These are phyloP conservation scores for Ophiocordyceps australis DNA, from an alignment of 2,329 filamentous ascomycete genomes.

Conservation along the genomic window DNA sequence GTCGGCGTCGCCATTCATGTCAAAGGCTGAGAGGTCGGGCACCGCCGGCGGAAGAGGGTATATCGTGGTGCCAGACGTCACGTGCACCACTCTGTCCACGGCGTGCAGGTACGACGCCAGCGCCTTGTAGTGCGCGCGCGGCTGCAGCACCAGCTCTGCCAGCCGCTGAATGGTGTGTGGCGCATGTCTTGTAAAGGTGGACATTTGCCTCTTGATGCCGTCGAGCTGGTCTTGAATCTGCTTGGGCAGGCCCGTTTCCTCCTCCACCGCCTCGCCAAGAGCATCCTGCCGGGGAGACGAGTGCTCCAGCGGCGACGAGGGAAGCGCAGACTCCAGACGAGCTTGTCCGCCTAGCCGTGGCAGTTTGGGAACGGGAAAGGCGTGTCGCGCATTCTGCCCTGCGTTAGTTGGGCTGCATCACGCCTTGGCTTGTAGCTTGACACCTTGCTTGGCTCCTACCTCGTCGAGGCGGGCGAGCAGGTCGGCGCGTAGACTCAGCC, in stretches of 20 bases:
- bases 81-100: constrained; percentile 75
- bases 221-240: constrained; percentile 44
- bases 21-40: constrained; percentile 35
- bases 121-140: constrained; percentile 62
- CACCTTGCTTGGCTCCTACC: constrained; percentile 13
- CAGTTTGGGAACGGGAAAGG: constrained; percentile 54
- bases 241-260: constrained; percentile 35
- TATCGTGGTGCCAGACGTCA: constrained; percentile 62
- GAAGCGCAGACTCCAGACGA: constrained; percentile 24
- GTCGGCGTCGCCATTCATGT: constrained; percentile 42
- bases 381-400: constrained; percentile 50
- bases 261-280: constrained; percentile 46
- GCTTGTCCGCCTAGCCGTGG: constrained; percentile 23
- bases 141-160: constrained; percentile 65
- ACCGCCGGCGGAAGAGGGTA: constrained; percentile 66
- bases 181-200: constrained; percentile 54
- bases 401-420: constrained; percentile 1
- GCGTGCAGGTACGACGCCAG: constrained; percentile 78
- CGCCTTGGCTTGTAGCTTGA: too few species aligned
- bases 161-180: constrained; percentile 89
- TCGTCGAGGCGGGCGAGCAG: constrained; percentile 51
- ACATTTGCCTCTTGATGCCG: constrained; percentile 43
- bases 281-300: constrained; percentile 37
- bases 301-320: constrained; percentile 23
- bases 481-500: constrained; percentile 47